Evolutionary conservation across 2,329 filamentous ascomycete genomes (phyloP), one percentile per base, ranked within the genome.

Genomic region (Sporothrix dimorphospora): DNA sequence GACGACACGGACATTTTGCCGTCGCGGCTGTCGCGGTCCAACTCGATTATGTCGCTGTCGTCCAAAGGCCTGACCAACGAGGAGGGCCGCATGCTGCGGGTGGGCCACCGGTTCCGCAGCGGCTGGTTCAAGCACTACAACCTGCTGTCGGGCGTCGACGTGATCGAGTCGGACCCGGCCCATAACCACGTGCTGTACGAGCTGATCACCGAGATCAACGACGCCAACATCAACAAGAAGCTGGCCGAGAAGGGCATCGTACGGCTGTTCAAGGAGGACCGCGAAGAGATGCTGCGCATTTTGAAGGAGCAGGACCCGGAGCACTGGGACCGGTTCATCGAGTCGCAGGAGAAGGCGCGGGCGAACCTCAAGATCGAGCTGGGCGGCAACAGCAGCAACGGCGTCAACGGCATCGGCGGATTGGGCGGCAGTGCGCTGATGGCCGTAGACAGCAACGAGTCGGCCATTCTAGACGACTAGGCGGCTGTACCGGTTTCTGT

Each of bases 221-320:
- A 91, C 53, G 86, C 89, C 73, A 85, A 88, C 30, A 80, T 92
- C 66, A 80, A 81, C 71, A 81, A 82, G 63, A 85, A 86, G 76
- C 84, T 88, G 4, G 82, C 85, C 69, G 83, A 86, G 55, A 86
- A 88, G 75, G 91, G 91, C 0, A 86, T 87, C 68, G 84, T 92
- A 14, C 82, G 83, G 71, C 86, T 89, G 0, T 90, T 93, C 75
- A 85, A 88, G 76, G 87, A 90, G 77, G 80, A 90, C 74, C 83
- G 82, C 72, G 84, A 86, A 19, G 78, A 85, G 69, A 82, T 90
- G 24, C 78, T 86, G 53, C 81, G 82, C 73, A 77, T 80, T 67
- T 78, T 90, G 75, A 83, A 88, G 21, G 88, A 87, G 5, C 85
- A 86, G 38, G 92, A 94, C 75, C 89, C 90, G 0, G 87, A 89